Conservation (phyloP, 176 grass and related monocot species). For the Oryza longistaminata region DNA sequence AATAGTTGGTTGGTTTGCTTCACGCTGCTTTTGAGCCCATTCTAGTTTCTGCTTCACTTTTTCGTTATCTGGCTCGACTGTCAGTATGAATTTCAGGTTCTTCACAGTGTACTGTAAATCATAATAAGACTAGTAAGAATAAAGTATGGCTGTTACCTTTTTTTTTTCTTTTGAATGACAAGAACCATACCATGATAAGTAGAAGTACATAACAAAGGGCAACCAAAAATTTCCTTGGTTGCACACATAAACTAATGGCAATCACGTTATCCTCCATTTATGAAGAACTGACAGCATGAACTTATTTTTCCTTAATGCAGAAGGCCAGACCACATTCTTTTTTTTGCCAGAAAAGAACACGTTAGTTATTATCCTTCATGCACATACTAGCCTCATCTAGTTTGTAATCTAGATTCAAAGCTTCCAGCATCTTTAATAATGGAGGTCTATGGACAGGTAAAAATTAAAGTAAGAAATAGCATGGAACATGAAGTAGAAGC, state of each 20-base stretch:
- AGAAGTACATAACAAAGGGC: neutral
- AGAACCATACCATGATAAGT: conserved; percentile 5
- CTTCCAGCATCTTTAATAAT: neutral
- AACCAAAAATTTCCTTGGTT: neutral
- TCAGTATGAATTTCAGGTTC: conserved; percentile 76
- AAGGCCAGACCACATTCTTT: neutral
- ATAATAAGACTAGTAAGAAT: conserved; percentile 26
- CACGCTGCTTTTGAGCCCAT: conserved; percentile 74
- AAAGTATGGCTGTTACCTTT: neutral
- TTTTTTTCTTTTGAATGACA: conserved; percentile 5
- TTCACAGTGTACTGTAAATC: conserved; percentile 76
- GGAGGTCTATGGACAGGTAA: neutral
- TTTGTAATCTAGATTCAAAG: neutral
- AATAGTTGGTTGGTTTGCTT: conserved; percentile 61
- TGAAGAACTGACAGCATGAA: neutral
- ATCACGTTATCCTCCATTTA: neutral
- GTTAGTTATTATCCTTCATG: neutral
- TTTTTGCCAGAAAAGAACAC: conserved; percentile 6
- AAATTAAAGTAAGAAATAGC: conserved; percentile 7
- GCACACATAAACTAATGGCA: neutral
- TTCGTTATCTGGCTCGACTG: conserved; percentile 78
- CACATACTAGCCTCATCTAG: neutral
- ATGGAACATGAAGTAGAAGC: neutral
- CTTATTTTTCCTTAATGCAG: neutral
- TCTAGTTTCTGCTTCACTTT: conserved; percentile 75